Conservation (phyloP, 139 green algal genomes). For the Monoraphidium neglectum region DNA sequence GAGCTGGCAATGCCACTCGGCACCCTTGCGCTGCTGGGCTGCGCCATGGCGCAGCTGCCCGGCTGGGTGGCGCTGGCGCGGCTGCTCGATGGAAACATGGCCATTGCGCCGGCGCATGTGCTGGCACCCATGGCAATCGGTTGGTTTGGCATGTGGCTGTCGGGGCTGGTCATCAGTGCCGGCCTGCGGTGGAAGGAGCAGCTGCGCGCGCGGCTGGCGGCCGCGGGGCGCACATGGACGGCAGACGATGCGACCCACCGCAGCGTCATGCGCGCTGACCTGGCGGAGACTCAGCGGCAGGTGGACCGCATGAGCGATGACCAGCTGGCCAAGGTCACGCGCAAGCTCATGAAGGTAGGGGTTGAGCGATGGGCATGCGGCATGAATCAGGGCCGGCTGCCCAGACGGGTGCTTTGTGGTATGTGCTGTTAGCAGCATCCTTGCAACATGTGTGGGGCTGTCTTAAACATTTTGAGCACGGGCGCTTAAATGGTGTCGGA, state of each 20-base stretch:
- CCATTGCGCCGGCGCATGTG: constrained; percentile 29
- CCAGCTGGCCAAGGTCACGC: constrained; percentile 17
- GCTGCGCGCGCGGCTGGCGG: constrained; percentile 39
- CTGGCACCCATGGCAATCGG: constrained; percentile 39
- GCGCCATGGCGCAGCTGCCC: constrained; percentile 39
- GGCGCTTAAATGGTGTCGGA: no score
- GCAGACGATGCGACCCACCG: constrained; percentile 36
- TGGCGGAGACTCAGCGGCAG: constrained; percentile 35
- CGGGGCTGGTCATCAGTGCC: constrained; percentile 21
- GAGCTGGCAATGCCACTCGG: constrained; percentile 54
- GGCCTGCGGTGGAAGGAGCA: constrained; percentile 49
- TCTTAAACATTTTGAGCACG: constrained; percentile 27
- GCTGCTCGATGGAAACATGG: constrained; percentile 43
- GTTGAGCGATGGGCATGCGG: not conserved
- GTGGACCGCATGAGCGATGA: constrained; percentile 41
- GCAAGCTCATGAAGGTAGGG: constrained; percentile 26
- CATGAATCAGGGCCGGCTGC: not conserved
- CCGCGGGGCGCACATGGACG: constrained; percentile 42
- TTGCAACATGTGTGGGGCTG: constrained; percentile 33
- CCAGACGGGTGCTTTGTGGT: no score
- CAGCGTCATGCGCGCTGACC: constrained; percentile 29
- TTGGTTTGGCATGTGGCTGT: constrained; percentile 49
- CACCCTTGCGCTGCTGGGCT: constrained; percentile 48
- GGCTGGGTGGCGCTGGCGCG: constrained; percentile 46
- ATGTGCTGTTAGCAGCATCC: not conserved